phyloP scores from a whole-genome alignment of 2,329 filamentous ascomycete species.

The Zopfia rhizophila region DNA sequence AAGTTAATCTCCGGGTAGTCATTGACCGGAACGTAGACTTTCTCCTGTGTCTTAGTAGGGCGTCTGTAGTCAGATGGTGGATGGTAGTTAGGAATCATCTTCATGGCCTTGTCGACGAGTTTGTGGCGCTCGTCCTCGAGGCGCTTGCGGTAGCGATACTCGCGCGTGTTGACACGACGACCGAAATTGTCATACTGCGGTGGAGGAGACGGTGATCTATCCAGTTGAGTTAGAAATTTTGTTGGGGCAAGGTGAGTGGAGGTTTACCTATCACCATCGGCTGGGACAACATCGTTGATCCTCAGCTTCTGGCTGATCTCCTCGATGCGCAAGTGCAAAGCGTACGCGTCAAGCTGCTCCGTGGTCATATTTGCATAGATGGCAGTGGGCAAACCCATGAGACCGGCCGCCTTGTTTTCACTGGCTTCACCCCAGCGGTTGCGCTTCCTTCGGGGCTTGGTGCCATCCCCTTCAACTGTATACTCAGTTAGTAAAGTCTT shows the following conservation, averaged over 20 bases:
- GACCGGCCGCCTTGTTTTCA: conserved; percentile 97
- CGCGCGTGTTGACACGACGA: conserved; percentile 98
- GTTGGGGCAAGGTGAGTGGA: conserved; percentile 10
- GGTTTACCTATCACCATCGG: conserved; percentile 90
- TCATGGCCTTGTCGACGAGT: conserved; percentile 98
- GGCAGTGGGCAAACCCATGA: conserved; percentile 96
- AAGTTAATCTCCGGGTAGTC: conserved; percentile 99
- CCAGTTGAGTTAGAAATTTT: conserved; percentile 23
- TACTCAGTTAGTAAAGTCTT: conserved; percentile 22
- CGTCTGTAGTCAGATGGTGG: conserved; percentile 98
- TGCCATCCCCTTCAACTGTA: conserved; percentile 69
- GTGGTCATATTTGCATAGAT: conserved; percentile 98
- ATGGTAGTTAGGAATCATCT: conserved; percentile 99
- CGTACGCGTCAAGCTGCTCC: conserved; percentile 97
- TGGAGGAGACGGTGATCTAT: conserved; percentile 90
- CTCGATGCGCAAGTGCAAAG: conserved; percentile 94
- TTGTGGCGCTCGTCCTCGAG: conserved; percentile 99
- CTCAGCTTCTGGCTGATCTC: conserved; percentile 99
- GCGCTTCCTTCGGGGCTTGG: conserved; percentile 93
- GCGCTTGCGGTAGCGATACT: conserved; percentile 97
- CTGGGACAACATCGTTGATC: conserved; percentile 98
- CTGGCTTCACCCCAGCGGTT: conserved; percentile 98
- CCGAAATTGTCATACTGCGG: conserved; percentile 99
- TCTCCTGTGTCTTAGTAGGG: conserved; percentile 99
- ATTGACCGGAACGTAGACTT: conserved; percentile 99